A percentile compares a stretch with the other conserved stretches of the same genome.
phyloP scores from a whole-genome alignment of 345 rosid species.

The Euclidium syriacum region DNA sequence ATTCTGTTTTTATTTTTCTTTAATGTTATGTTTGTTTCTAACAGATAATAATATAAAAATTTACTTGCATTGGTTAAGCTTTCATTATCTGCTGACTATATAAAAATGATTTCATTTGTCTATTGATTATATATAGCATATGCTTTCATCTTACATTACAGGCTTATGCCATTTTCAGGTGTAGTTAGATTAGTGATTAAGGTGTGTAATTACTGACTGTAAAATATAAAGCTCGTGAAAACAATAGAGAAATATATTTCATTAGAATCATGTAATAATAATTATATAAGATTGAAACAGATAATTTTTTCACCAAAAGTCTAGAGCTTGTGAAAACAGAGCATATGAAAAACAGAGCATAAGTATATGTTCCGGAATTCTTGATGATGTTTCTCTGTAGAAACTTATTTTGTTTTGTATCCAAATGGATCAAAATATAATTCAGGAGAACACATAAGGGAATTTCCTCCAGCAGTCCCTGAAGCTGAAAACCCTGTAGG shows the following conservation, averaged over 20 bases:
- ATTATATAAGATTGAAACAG: not conserved
- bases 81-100: slow-evolving; percentile 1
- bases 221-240: not conserved
- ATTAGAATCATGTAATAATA: not conserved
- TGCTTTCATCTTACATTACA: too few species aligned
- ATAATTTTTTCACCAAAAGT: not conserved
- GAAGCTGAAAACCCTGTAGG: slow-evolving; percentile 28
- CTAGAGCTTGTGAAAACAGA: not conserved
- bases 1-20: slow-evolving; percentile 9
- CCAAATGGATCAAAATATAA: slow-evolving; percentile 21
- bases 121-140: too few species aligned
- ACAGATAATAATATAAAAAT: not conserved
- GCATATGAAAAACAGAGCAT: not conserved
- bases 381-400: not conserved
- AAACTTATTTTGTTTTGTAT: not conserved
- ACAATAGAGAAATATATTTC: not conserved
- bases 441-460: slow-evolving; percentile 27
- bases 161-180: not conserved
- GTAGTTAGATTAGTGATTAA: not conserved
- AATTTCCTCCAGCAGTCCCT: slow-evolving; percentile 25
- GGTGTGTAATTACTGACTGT: not conserved
- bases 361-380: not conserved
- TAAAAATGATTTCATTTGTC: not conserved
- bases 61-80: slow-evolving; percentile 4
- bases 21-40: not conserved